Conservation (phyloP, 306 rosid species). For the Trifolium pratense region DNA sequence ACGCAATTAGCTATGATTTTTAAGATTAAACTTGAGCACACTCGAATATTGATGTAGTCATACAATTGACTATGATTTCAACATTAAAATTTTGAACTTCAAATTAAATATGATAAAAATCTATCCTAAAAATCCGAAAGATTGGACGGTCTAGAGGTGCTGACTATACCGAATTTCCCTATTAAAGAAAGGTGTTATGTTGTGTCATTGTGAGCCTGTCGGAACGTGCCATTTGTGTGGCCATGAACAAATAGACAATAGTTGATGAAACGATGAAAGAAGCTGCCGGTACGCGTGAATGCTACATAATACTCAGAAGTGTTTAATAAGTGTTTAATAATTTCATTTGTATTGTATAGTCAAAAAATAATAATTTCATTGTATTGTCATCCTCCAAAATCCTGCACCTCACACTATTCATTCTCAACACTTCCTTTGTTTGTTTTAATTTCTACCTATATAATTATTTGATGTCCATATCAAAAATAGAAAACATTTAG, state of each 20-base stretch:
- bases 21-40: no score
- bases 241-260: slow-evolving; percentile 4
- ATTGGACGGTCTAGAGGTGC: no score
- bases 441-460: no score
- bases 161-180: no score
- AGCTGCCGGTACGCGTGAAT: slow-evolving; percentile 3
- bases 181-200: neutral
- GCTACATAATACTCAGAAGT: neutral
- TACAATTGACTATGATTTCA: no score
- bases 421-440: neutral
- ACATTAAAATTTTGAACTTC: no score
- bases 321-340: slow-evolving; percentile 18
- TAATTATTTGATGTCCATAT: neutral
- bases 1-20: no score
- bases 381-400: slow-evolving; percentile 37
- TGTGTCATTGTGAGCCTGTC: neutral
- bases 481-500: neutral
- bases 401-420: slow-evolving; percentile 25
- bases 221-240: slow-evolving; percentile 36
- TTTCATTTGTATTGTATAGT: slow-evolving; percentile 25
- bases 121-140: no score
- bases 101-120: no score
- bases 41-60: no score
- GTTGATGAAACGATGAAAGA: slow-evolving; percentile 18
- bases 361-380: neutral